Conservation (phyloP, 257 asterid genomes). For the Lycium ferocissimum region DNA sequence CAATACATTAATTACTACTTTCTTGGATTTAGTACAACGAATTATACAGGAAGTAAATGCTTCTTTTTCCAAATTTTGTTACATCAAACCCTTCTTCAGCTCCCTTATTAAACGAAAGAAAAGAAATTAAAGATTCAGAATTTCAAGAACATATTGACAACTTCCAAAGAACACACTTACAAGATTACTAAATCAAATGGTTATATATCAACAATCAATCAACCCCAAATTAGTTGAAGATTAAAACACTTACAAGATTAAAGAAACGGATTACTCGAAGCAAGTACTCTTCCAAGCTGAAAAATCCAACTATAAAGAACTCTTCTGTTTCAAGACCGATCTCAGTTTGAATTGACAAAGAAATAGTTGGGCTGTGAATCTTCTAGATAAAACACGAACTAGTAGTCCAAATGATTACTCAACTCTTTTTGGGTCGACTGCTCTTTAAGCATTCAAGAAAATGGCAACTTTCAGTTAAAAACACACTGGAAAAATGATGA, state of each 20-base stretch:
- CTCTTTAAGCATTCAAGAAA: background rate
- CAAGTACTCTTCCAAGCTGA: background rate
- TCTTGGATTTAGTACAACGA: background rate
- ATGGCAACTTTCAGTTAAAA: background rate
- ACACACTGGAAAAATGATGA: background rate
- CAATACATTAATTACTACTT: background rate
- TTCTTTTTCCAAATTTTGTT: conserved; percentile 2
- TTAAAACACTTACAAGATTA: background rate
- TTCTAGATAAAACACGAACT: conserved; percentile 6
- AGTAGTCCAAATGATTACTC: conserved; percentile 16
- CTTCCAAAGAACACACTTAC: background rate
- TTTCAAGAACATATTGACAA: background rate
- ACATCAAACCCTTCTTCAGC: background rate
- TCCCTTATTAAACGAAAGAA: background rate
- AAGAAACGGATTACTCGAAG: background rate
- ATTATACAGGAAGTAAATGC: background rate
- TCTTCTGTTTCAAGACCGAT: background rate
- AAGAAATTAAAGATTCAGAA: too few species aligned
- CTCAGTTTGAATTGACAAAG: background rate
- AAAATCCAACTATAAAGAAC: background rate
- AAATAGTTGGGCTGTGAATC: background rate
- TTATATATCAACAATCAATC: background rate
- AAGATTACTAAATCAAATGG: background rate
- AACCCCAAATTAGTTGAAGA: conserved; percentile 5
- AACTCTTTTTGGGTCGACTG: background rate